Evolutionary conservation across 495 filamentous ascomycete genomes (phyloP).

Genomic region (Penicillium silybi): DNA sequence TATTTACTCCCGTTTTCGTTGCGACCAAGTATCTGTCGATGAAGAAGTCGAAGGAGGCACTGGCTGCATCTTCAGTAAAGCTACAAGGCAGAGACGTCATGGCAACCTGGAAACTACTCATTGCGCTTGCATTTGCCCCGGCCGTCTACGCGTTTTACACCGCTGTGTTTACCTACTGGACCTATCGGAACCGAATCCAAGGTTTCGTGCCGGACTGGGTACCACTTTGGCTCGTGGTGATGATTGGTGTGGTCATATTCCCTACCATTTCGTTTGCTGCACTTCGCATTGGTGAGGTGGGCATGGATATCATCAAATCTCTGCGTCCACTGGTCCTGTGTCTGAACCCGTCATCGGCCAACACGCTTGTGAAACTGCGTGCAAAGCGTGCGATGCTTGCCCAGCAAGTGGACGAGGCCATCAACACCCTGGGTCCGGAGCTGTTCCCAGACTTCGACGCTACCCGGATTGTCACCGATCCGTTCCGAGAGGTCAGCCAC

Average conservation of each 20-base stretch:
- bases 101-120: constrained; percentile 97
- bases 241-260: constrained; percentile 73
- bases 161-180: constrained; percentile 67
- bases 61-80: constrained; percentile 92
- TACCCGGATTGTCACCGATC: constrained; percentile 68
- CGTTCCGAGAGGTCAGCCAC: constrained; percentile 42
- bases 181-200: constrained; percentile 73
- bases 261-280: constrained; percentile 89
- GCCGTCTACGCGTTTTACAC: constrained; percentile 81
- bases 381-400: constrained; percentile 67
- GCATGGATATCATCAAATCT: constrained; percentile 97
- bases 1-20: constrained; percentile 91
- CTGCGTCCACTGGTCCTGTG: constrained; percentile 86
- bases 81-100: constrained; percentile 92
- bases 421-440: constrained; percentile 94
- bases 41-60: constrained; percentile 82
- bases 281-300: constrained; percentile 90
- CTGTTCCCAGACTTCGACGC: constrained; percentile 95
- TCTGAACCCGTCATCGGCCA: constrained; percentile 77
- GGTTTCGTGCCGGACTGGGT: constrained; percentile 76
- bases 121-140: constrained; percentile 83
- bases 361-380: constrained; percentile 77
- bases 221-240: constrained; percentile 70
- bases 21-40: constrained; percentile 85
- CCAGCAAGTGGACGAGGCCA: constrained; percentile 79